Evolutionary conservation across 106 monocot species (phyloP).

Genomic region (Allium fistulosum): DNA sequence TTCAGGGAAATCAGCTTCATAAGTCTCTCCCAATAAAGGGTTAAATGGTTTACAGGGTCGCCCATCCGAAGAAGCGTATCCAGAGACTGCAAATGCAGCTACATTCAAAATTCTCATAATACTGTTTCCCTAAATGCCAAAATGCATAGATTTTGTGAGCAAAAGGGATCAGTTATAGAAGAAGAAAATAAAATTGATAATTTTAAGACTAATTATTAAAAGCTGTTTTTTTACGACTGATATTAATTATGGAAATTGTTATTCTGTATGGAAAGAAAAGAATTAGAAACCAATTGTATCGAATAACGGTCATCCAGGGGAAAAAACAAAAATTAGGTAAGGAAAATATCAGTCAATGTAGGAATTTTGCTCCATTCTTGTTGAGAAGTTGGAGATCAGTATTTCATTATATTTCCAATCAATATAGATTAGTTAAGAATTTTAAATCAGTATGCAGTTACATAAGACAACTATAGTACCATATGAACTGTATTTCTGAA

Average conservation of each 20-base stretch:
- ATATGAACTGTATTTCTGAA: not conserved
- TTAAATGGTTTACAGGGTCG: conserved; percentile 93
- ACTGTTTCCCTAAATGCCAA: conserved; percentile 57
- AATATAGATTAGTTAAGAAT: too few relatives aligned
- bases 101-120: conserved; percentile 93
- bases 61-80: conserved; percentile 85
- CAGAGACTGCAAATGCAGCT: conserved; percentile 95
- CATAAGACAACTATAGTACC: not conserved
- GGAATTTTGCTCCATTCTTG: not conserved
- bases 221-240: not conserved
- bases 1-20: conserved; percentile 85
- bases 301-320: not conserved
- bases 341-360: not conserved
- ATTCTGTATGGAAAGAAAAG: too few relatives aligned
- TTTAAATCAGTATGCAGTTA: too few relatives aligned
- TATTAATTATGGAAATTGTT: not conserved
- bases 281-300: not conserved
- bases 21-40: conserved; percentile 90
- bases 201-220: not conserved
- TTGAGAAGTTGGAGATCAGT: not conserved
- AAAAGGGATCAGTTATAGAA: not conserved
- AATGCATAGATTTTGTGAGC: conserved; percentile 6
- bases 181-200: not conserved
- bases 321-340: not conserved
- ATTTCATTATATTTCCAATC: too few relatives aligned